Evolutionary conservation across 768 basidiomycete species (phyloP).

Genomic region (Kwoniella sp.): DNA sequence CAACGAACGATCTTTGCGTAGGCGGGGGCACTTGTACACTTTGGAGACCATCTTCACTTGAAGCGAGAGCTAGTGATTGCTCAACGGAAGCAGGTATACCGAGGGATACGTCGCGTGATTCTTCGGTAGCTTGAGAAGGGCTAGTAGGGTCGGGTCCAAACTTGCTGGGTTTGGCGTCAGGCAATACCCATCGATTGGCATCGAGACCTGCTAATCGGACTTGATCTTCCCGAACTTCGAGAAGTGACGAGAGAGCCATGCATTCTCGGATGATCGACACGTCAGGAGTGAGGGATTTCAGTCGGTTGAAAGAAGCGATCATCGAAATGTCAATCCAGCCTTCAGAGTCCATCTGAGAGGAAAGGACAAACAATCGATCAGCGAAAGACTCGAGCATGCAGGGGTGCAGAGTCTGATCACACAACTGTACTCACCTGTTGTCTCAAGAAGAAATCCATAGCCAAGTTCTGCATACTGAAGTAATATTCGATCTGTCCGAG

Average conservation of each 20-base stretch:
- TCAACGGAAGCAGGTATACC: slow-evolving; percentile 16
- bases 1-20: slow-evolving; percentile 5
- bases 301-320: slow-evolving; percentile 84
- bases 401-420: too few relatives aligned
- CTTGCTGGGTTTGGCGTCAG: slow-evolving; percentile 60
- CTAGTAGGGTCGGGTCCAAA: slow-evolving; percentile 9
- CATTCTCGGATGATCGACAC: slow-evolving; percentile 68
- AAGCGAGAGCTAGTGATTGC: not conserved
- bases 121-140: slow-evolving; percentile 14
- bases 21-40: not conserved
- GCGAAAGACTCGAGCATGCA: too few relatives aligned
- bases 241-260: slow-evolving; percentile 65
- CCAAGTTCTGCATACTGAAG: slow-evolving; percentile 84
- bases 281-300: slow-evolving; percentile 66
- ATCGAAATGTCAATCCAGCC: slow-evolving; percentile 84
- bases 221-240: slow-evolving; percentile 67
- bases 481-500: slow-evolving; percentile 83
- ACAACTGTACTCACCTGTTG: slow-evolving; percentile 64
- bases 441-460: slow-evolving; percentile 79
- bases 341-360: slow-evolving; percentile 77
- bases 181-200: slow-evolving; percentile 68
- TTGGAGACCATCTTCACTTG: slow-evolving; percentile 2
- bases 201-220: slow-evolving; percentile 67
- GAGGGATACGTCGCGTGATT: slow-evolving; percentile 7
- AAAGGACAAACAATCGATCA: not conserved